These are phyloP conservation scores for Graphiopsis chlorocephala DNA, from an alignment of 2,329 filamentous ascomycete species.

Conservation along the genomic window DNA sequence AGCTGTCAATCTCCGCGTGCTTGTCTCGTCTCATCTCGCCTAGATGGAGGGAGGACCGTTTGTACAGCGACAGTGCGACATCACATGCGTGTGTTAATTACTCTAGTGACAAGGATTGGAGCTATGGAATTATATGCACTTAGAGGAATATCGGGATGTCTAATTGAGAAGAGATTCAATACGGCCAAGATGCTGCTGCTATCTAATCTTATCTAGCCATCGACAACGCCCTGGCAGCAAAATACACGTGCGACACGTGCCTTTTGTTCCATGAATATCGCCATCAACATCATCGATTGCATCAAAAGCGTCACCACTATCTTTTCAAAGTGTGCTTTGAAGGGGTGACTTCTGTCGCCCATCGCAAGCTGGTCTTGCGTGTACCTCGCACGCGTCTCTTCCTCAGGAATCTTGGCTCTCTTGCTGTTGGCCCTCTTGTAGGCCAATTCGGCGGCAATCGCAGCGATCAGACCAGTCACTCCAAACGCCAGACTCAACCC, in stretches of 20 bases:
- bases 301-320: neutral
- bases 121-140: neutral
- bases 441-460: constrained; percentile 28
- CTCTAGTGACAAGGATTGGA: too few relatives aligned
- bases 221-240: neutral
- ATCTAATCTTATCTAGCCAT: neutral
- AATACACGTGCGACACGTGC: neutral
- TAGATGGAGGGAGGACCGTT: neutral
- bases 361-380: constrained; percentile 37
- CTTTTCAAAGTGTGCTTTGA: constrained; percentile 34
- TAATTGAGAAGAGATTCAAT: neutral
- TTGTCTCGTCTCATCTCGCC: neutral
- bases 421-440: constrained; percentile 36
- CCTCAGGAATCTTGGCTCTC: constrained; percentile 34
- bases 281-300: neutral
- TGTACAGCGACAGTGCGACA: neutral
- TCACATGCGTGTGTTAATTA: too few relatives aligned
- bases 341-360: constrained; percentile 40
- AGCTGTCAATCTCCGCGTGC: neutral
- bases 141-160: neutral
- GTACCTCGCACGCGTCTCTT: constrained; percentile 35
- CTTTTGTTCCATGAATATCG: neutral
- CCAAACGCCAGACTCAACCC: constrained; percentile 33
- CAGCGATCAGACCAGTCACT: constrained; percentile 25
- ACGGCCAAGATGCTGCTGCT: neutral